Percentiles rank a stretch among this genome's conserved stretches.
Conservation (phyloP, 2,329 filamentous ascomycete genomes). For the Penicillium hesseltinei region DNA sequence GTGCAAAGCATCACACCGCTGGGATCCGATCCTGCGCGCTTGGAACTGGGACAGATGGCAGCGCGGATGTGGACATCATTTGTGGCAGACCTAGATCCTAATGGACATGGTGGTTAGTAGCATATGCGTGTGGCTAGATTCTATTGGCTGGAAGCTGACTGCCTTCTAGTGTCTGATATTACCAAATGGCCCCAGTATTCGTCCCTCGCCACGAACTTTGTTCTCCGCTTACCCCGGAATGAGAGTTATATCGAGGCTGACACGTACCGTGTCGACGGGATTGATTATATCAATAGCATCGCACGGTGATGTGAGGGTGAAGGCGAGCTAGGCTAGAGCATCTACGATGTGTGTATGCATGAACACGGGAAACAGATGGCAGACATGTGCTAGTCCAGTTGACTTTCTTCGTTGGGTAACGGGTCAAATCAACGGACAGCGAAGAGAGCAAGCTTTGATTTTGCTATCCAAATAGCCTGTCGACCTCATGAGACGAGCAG, state of each 20-base stretch:
- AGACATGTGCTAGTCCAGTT: conserved; percentile 1
- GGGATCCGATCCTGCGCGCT: conserved; percentile 24
- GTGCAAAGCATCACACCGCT: conserved; percentile 29
- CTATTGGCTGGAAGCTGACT: background rate
- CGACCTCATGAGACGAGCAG: background rate
- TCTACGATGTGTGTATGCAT: background rate
- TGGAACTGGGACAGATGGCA: conserved; percentile 29
- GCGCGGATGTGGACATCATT: conserved; percentile 37
- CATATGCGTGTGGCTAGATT: background rate
- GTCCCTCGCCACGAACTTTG: conserved; percentile 23
- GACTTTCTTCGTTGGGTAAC: background rate
- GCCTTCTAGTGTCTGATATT: conserved; percentile 19
- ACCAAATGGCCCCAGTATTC: conserved; percentile 27
- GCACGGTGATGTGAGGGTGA: conserved; percentile 13
- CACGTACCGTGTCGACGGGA: conserved; percentile 27
- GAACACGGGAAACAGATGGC: background rate
- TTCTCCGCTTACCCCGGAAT: conserved; percentile 28
- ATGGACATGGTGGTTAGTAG: conserved; percentile 28
- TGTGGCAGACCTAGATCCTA: conserved; percentile 28
- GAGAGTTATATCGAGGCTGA: conserved; percentile 30
- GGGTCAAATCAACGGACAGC: background rate
- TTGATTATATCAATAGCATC: conserved; percentile 30
- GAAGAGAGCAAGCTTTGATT: background rate
- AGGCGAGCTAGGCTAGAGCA: background rate
- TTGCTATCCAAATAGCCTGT: background rate